phyloP scores from a whole-genome alignment of 2,329 filamentous ascomycete genomes.

The Cercospora citrullina region DNA sequence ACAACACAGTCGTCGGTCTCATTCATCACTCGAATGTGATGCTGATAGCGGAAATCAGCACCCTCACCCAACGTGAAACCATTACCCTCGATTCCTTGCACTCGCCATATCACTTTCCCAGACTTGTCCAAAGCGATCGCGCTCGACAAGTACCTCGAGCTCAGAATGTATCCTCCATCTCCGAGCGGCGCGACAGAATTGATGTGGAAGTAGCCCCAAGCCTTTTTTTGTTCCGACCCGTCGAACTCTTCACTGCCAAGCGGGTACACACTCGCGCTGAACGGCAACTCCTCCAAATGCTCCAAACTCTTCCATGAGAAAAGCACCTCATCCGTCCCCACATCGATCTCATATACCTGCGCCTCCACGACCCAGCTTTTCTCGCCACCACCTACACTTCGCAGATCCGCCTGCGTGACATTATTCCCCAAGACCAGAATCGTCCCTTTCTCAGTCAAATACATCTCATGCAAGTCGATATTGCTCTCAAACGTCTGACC shows the following conservation, averaged over 20 bases:
- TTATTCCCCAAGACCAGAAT: slow-evolving; percentile 37
- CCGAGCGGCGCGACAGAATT: slow-evolving; percentile 24
- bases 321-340: slow-evolving; percentile 38
- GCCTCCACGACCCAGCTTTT: slow-evolving; percentile 39
- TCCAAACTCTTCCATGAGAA: slow-evolving; percentile 43
- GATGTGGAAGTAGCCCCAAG: slow-evolving; percentile 32
- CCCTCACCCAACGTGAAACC: slow-evolving; percentile 18
- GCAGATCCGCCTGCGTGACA: slow-evolving; percentile 35
- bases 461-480: slow-evolving; percentile 41
- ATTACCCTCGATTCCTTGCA: slow-evolving; percentile 22
- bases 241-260: slow-evolving; percentile 26
- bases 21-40: slow-evolving; percentile 23
- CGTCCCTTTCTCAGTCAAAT: slow-evolving; percentile 36
- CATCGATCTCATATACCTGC: slow-evolving; percentile 37
- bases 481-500: slow-evolving; percentile 21
- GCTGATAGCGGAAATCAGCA: slow-evolving; percentile 28
- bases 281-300: slow-evolving; percentile 37
- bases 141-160: slow-evolving; percentile 26
- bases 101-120: slow-evolving; percentile 25
- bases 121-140: slow-evolving; percentile 21
- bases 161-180: slow-evolving; percentile 25
- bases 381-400: slow-evolving; percentile 31
- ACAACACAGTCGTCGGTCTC: slow-evolving; percentile 8
- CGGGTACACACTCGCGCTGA: slow-evolving; percentile 38
- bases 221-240: slow-evolving; percentile 17